Evolutionary conservation across 495 filamentous ascomycete genomes (phyloP), one percentile per base, ranked within the genome.

Genomic region (Emericellopsis terricola): DNA sequence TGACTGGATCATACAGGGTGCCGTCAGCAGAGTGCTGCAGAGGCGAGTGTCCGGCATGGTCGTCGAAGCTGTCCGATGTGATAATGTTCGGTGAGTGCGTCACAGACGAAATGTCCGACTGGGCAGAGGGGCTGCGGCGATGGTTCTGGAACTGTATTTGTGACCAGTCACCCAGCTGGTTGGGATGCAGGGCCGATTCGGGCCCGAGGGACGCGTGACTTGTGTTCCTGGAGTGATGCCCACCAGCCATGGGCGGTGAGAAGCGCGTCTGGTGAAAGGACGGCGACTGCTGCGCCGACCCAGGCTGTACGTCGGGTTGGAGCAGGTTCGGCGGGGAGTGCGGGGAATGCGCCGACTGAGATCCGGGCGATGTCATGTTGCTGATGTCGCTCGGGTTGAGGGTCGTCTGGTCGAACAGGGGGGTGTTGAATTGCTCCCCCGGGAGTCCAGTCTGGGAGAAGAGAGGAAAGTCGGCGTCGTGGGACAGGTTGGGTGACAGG

Each of bases 61-160:
- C 56, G 10, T 94, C 86, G 47, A 87, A 84, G 40, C 60, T 72
- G 34, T 94, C 89, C 34, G 76, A 65, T 47, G 80, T 81, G 17
- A 67, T 67, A 31, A 93, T 48, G 46, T 73, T 81, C 29, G 89
- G 89, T 14, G 87, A 94, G 19, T 74, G 73, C 7, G 75, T 69
- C 1, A 71, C 78, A 14, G 84, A 91, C 11, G 81, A 87, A 9
- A 61, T 62, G 43, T 94, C 89, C 4, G 86, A 94, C 43, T 79
- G 81, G 49, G 94, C 89, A 5, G 87, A 94, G 1, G 86, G 81
- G 23, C 78, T 71, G 47, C 84, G 68, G 36, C 85, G 71, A 51
- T 94, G 85, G 4, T 60, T 57, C 36, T 78, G 71, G 45, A 91
- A 94, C 43, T 76, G 72, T 28, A 57, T 57, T 50, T 83, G 71